phyloP scores from a whole-genome alignment of 2,329 filamentous ascomycete genomes.

The Cladosporium sp. region DNA sequence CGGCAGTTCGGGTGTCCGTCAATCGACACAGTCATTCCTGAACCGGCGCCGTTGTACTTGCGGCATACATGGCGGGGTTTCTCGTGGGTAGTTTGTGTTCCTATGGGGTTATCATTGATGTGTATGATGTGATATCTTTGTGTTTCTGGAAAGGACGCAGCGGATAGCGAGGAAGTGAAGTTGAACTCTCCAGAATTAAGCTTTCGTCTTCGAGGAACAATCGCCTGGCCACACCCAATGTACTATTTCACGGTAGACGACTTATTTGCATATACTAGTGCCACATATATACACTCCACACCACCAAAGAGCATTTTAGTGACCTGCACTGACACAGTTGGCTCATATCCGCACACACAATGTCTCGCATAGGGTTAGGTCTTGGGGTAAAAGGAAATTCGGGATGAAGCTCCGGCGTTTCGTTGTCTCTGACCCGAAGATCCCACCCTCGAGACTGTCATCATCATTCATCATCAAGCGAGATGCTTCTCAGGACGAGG shows the following conservation, averaged over 20 bases:
- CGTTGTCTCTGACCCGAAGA: neutral
- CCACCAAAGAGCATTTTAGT: too few species aligned
- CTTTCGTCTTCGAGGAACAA: neutral
- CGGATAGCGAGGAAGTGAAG: neutral
- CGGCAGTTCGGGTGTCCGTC: too few species aligned
- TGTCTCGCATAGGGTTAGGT: neutral
- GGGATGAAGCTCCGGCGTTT: neutral
- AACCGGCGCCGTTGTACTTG: neutral
- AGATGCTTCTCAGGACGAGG: neutral
- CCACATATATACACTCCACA: neutral
- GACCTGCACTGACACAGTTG: neutral
- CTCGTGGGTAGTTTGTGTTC: too few species aligned
- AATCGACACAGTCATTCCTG: neutral
- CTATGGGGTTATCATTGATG: too few species aligned
- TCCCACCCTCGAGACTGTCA: neutral
- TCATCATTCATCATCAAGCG: slow-evolving; percentile 7
- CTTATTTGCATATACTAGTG: neutral
- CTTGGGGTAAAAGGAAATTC: neutral
- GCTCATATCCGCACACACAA: neutral
- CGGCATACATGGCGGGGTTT: too few species aligned
- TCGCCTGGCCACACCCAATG: neutral
- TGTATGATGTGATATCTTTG: neutral
- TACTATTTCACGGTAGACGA: neutral
- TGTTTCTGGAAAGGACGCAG: fast-evolving
- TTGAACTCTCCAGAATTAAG: neutral